Evolutionary conservation across 306 rosid species (phyloP), one percentile per base, ranked within the genome.

Genomic region (Cicer judaicum): DNA sequence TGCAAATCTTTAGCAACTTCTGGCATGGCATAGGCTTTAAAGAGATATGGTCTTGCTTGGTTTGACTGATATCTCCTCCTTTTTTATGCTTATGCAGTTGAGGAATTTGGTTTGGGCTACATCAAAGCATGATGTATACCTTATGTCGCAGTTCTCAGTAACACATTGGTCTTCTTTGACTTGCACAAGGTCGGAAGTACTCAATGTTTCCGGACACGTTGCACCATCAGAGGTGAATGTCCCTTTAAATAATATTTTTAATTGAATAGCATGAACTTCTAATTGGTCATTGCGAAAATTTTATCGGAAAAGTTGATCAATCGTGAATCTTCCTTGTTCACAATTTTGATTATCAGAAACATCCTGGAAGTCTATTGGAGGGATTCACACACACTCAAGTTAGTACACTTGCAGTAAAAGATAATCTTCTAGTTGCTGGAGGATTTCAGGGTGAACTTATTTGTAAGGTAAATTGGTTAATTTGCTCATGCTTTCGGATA

Each of bases 51-150:
- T 80, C 24, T 50, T 29, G 53, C 59, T 34, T 12, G 47, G 42
- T 41, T 54, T 43, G 42, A 46, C 59, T 81, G 81, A 77, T 64
- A 19, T 55, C 16, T 34, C 49, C 10, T 66, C n/a, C n/a, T n/a
- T 73, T 46, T 71, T 47, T 56, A 72, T 66, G 63, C 16, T 72
- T 60, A 42, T 79, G 85, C 87, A 91, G 97, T 85, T 91, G 86
- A 88, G 97, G 87, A 91, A 91, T 79, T 83, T 91, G 86, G 92
- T 91, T 76, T 91, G 97, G 92, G 87, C 97, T 67, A 87, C 94
- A 29, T 87, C 97, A 67, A 91, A 91, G 76, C 97, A 91, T 80
- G 94, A 89, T 80, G 91, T 89, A 47, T 91, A 91, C 82, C 89
- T 91, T 42, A 77, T 89, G 86, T 89, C 92, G 40, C 83, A 85